These are phyloP conservation scores for Fragilaria radians DNA, from an alignment of 108 stramenopile species.

Conservation along the genomic window DNA sequence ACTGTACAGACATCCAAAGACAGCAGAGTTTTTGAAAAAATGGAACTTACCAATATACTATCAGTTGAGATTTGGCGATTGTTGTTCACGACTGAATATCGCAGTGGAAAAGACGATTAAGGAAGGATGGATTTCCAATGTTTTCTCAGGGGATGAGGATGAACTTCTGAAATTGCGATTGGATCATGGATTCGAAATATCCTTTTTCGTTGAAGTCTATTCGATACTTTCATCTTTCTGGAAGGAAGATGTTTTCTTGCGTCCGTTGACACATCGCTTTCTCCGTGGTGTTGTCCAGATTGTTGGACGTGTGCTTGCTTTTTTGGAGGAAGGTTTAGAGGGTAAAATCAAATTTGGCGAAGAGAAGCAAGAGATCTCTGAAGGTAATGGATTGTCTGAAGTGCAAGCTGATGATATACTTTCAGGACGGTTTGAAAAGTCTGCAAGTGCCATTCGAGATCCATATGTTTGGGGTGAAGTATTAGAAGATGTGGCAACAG, in stretches of 20 bases:
- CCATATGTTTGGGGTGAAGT: conserved; percentile 74
- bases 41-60: conserved; percentile 91
- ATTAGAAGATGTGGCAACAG: conserved; percentile 67
- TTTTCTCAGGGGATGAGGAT: conserved; percentile 51
- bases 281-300: conserved; percentile 72
- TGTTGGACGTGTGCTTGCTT: conserved; percentile 59
- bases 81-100: conserved; percentile 65
- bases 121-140: conserved; percentile 74
- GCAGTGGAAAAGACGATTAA: conserved; percentile 48
- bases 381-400: conserved; percentile 6
- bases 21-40: conserved; percentile 74
- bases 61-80: conserved; percentile 82
- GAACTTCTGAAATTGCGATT: conserved; percentile 27
- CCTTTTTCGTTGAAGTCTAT: conserved; percentile 75
- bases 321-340: conserved; percentile 62
- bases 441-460: not conserved
- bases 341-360: conserved; percentile 71
- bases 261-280: conserved; percentile 72
- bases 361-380: conserved; percentile 3
- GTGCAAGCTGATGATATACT: conserved; percentile 15
- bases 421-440: not conserved
- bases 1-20: conserved; percentile 68
- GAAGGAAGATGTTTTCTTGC: conserved; percentile 57
- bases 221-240: conserved; percentile 58
- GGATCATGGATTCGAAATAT: conserved; percentile 60